Percentiles rank a stretch among this genome's conserved stretches.
Evolutionary conservation across 768 basidiomycete genomes (phyloP).

Genomic region (Serendipita sp.): DNA sequence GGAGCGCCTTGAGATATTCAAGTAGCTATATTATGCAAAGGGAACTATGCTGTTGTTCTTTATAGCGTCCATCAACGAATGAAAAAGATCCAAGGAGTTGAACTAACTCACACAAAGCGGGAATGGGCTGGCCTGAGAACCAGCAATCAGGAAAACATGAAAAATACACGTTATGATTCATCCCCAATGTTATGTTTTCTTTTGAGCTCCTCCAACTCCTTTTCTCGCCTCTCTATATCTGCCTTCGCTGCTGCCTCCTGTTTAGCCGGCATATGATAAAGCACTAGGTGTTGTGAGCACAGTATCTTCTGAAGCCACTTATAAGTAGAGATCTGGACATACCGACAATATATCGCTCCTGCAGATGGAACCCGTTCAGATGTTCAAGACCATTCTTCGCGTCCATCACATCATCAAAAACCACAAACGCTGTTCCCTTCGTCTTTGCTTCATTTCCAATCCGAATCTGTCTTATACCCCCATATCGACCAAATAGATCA

Average conservation of each 20-base stretch:
- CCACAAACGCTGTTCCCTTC: slow-evolving; percentile 91
- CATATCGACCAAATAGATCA: slow-evolving; percentile 94
- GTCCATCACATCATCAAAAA: slow-evolving; percentile 93
- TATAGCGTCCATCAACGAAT: no score
- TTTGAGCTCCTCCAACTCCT: slow-evolving; percentile 77
- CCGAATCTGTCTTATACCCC: slow-evolving; percentile 87
- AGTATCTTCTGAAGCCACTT: not conserved
- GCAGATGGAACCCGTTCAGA: slow-evolving; percentile 93
- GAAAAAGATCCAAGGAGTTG: no score
- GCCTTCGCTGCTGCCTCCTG: slow-evolving; percentile 88
- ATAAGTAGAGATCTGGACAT: slow-evolving; percentile 11
- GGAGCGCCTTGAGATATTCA: no score
- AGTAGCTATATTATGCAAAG: no score
- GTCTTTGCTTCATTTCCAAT: slow-evolving; percentile 86
- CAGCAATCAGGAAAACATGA: not conserved
- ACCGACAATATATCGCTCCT: slow-evolving; percentile 91
- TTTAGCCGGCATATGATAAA: slow-evolving; percentile 97
- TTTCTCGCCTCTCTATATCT: slow-evolving; percentile 79
- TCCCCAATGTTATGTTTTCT: slow-evolving; percentile 64
- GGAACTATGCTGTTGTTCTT: no score
- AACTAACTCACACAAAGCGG: no score
- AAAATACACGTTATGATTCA: slow-evolving; percentile 22
- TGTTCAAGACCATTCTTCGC: slow-evolving; percentile 95
- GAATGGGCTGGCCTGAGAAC: no score
- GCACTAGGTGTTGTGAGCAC: slow-evolving; percentile 27